Conservation (phyloP, 1,284 basidiomycete species). For the Fomitiporia mediterranea region DNA sequence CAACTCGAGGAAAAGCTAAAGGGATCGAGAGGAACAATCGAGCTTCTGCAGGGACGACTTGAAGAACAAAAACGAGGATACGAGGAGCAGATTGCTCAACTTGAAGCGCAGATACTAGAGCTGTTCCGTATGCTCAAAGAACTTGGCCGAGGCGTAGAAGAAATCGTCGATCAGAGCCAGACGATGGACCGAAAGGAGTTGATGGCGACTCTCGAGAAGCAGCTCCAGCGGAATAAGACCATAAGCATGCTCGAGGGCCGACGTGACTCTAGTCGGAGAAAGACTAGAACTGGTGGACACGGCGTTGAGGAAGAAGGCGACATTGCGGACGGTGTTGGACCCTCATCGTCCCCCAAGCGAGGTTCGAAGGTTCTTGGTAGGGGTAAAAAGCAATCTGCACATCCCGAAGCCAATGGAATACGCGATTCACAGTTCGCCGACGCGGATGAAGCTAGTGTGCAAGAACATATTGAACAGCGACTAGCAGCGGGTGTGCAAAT, state of each 20-base stretch:
- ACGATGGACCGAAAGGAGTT: slow-evolving; percentile 78
- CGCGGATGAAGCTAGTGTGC: slow-evolving; percentile 82
- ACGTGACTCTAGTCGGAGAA: slow-evolving; percentile 35
- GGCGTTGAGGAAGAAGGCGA: slow-evolving; percentile 28
- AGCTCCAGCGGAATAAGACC: slow-evolving; percentile 82
- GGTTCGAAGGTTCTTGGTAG: slow-evolving; percentile 12
- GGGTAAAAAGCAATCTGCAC: slow-evolving; percentile 13
- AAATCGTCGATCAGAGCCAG: slow-evolving; percentile 60
- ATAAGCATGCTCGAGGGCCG: slow-evolving; percentile 82
- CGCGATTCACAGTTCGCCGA: slow-evolving; percentile 85
- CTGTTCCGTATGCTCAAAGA: slow-evolving; percentile 91
- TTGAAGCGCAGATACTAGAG: slow-evolving; percentile 92
- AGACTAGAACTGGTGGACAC: slow-evolving; percentile 20
- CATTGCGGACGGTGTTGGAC: slow-evolving; percentile 33
- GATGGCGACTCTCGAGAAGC: slow-evolving; percentile 76
- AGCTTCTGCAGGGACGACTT: slow-evolving; percentile 73
- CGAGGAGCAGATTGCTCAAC: slow-evolving; percentile 82
- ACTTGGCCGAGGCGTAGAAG: slow-evolving; percentile 70
- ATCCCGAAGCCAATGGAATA: slow-evolving; percentile 28
- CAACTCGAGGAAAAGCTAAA: slow-evolving; percentile 79
- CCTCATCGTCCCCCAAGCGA: slow-evolving; percentile 29
- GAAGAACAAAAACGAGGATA: slow-evolving; percentile 79
- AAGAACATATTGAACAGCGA: slow-evolving; percentile 80
- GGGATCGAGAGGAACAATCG: slow-evolving; percentile 74
- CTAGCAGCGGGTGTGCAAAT: slow-evolving; percentile 70